Percentiles rank a stretch among this genome's conserved stretches.
Evolutionary conservation across 495 filamentous ascomycete genomes (phyloP).

Genomic region (Coniosporium apollinis): DNA sequence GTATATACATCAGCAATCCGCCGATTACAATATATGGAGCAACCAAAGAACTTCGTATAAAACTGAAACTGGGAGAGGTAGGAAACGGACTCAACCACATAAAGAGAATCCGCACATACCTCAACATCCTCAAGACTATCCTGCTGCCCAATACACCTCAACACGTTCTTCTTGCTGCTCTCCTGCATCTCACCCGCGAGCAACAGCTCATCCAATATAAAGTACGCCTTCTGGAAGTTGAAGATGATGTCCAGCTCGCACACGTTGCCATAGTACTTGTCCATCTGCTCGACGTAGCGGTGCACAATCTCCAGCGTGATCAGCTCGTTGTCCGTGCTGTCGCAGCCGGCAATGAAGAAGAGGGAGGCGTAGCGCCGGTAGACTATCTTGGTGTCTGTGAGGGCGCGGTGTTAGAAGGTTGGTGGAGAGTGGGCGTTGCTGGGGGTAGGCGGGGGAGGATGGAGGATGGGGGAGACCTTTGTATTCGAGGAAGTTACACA

Average conservation of each 20-base stretch:
- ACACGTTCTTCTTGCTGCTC: conserved; percentile 96
- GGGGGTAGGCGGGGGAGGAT: background rate
- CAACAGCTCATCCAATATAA: conserved; percentile 92
- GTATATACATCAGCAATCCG: conserved; percentile 39
- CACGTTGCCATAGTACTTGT: conserved; percentile 99
- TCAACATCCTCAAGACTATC: conserved; percentile 95
- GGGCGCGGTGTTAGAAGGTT: too few relatives aligned
- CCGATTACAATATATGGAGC: conserved; percentile 5
- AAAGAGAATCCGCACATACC: conserved; percentile 41
- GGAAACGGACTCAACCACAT: background rate
- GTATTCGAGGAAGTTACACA: conserved; percentile 99
- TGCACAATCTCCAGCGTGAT: conserved; percentile 97
- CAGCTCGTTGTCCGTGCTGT: conserved; percentile 88
- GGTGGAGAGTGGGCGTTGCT: conserved; percentile 7
- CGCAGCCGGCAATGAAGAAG: conserved; percentile 97
- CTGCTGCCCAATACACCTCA: conserved; percentile 86
- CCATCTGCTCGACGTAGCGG: conserved; percentile 98
- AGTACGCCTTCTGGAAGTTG: conserved; percentile 99
- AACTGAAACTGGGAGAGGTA: conserved; percentile 1
- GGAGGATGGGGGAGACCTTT: conserved; percentile 45
- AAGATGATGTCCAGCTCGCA: conserved; percentile 99
- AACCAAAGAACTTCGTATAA: background rate
- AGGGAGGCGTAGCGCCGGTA: conserved; percentile 97
- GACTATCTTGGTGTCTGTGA: conserved; percentile 86
- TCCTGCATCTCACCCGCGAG: conserved; percentile 96